phyloP scores from a whole-genome alignment of 192 early-diverging fungal genomes.

The Powellomyces hirtus region DNA sequence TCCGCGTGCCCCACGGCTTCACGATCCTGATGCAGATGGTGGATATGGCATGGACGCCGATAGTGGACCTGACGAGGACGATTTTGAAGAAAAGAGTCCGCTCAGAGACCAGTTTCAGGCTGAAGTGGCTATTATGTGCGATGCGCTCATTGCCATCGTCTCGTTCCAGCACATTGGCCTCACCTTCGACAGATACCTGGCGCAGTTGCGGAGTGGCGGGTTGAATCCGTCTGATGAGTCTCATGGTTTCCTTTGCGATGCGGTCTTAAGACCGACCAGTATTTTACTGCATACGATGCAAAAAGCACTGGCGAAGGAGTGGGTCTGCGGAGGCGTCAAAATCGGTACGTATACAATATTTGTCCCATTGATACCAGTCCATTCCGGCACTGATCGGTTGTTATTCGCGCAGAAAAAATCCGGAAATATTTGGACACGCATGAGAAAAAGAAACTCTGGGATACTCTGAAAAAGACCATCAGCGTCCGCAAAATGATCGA shows the following conservation, averaged over 20 bases:
- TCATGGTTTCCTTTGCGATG: slow-evolving; percentile 34
- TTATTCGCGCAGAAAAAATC: slow-evolving; percentile 21
- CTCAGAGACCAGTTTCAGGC: slow-evolving; percentile 16
- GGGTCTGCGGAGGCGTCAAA: slow-evolving; percentile 24
- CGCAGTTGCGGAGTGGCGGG: slow-evolving; percentile 32
- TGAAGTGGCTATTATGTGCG: slow-evolving; percentile 10
- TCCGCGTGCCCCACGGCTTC: slow-evolving; percentile 11
- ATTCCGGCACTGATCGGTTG: too few relatives aligned
- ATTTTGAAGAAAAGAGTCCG: slow-evolving; percentile 24
- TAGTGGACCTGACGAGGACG: slow-evolving; percentile 38
- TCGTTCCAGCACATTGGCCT: slow-evolving; percentile 39
- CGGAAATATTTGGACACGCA: slow-evolving; percentile 27
- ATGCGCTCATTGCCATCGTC: slow-evolving; percentile 28
- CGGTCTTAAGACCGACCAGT: slow-evolving; percentile 25
- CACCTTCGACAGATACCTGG: slow-evolving; percentile 40
- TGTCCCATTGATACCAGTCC: too few relatives aligned
- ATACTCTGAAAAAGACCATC: slow-evolving; percentile 27
- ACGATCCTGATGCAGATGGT: slow-evolving; percentile 38
- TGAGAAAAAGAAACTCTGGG: slow-evolving; percentile 34
- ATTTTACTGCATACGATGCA: slow-evolving; percentile 30
- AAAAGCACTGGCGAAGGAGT: slow-evolving; percentile 18
- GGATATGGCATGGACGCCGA: slow-evolving; percentile 20
- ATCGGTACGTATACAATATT: slow-evolving; percentile 28
- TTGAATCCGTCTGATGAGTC: slow-evolving; percentile 23
- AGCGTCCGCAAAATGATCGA: slow-evolving; percentile 31